A percentile compares a stretch with the other conserved stretches of the same genome.
phyloP scores from a whole-genome alignment of 768 basidiomycete genomes.

The Rhizopogon vulgaris region DNA sequence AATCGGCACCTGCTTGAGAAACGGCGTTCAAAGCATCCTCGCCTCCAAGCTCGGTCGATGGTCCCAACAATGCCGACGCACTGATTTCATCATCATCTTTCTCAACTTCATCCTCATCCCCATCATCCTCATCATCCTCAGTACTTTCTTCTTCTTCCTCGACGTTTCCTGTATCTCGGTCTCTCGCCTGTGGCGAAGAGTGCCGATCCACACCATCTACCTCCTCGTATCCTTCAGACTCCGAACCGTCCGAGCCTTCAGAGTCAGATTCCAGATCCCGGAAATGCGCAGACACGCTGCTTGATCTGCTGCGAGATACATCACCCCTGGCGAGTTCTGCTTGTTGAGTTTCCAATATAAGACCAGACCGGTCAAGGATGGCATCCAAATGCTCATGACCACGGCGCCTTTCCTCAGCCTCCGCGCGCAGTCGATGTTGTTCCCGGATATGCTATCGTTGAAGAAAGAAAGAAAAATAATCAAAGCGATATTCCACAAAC shows the following conservation, averaged over 20 bases:
- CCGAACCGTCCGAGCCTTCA: constrained; percentile 21
- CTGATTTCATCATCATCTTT: constrained; percentile 27
- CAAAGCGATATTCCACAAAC: background rate
- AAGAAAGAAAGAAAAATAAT: background rate
- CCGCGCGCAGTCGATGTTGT: constrained; percentile 52
- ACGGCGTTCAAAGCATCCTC: background rate
- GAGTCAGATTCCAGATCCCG: constrained; percentile 17
- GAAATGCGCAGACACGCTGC: constrained; percentile 34
- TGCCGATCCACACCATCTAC: background rate
- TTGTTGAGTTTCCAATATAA: constrained; percentile 80
- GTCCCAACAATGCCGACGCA: constrained; percentile 23
- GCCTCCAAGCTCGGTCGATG: constrained; percentile 4
- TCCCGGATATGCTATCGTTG: constrained; percentile 63
- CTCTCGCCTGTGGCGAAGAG: background rate
- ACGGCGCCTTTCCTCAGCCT: constrained; percentile 71
- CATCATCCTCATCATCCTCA: constrained; percentile 24
- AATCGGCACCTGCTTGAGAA: background rate
- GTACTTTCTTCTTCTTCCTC: background rate
- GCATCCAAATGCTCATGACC: constrained; percentile 87
- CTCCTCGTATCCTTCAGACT: constrained; percentile 8
- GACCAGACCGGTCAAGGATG: constrained; percentile 84
- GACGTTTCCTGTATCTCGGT: background rate
- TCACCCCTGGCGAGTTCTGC: constrained; percentile 54
- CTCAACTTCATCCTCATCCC: constrained; percentile 35
- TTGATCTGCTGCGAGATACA: constrained; percentile 51